Base-by-base conservation (phyloP, 2,329 filamentous ascomycete genomes). In the Botrytis deweyae region DNA sequence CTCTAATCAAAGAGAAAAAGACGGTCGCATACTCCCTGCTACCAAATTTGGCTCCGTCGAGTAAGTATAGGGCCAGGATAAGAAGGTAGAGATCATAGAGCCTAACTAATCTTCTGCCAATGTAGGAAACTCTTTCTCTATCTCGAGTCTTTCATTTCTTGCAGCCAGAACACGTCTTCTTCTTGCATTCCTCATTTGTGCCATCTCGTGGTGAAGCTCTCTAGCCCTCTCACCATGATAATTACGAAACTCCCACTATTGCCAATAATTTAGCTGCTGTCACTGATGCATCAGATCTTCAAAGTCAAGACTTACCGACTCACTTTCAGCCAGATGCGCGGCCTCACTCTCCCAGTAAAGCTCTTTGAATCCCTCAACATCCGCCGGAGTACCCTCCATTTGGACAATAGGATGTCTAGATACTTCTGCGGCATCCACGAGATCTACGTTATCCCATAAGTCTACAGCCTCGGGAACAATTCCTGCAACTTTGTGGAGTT, bases 371-470 rank as follows among this genome's bases (percentile, higher is more conserved):
- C 58, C 68, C 18, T 63, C 55, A 20, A 4, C 3, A 46, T 70
- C 55, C 5, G 5, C 58, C 8, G 38, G 67, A 20, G 68, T 63
- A 63, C 40, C 58, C 33, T 62, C 68, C 38, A 62, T 36, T 33
- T 40, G 42, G 18, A 66, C 46, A n/a, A 66, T 40, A 40, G 70
- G 58, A 18, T 66, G 70, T 33, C 1, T 8, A 46, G 36, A 6
- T 6, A 8, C 20, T 46, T 72, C 42, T 18, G 22, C 46, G 6
- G 29, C 22, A 25, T 44, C 70, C 40, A 66, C 44, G 25, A 68
- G 46, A 18, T 70, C 59, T 20, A 67, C 67, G 25, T 72, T 72
- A 46, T 77, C 74, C 73, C 75, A 77, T 20, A 77, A 67, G 36
- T 75, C 74, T 20, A 38, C 29, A 3, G 59, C 63, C 36, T 77